Evolutionary conservation across 345 rosid genomes (phyloP), one percentile per base, ranked within the genome.

Genomic region (Cardiospermum halicacabum): DNA sequence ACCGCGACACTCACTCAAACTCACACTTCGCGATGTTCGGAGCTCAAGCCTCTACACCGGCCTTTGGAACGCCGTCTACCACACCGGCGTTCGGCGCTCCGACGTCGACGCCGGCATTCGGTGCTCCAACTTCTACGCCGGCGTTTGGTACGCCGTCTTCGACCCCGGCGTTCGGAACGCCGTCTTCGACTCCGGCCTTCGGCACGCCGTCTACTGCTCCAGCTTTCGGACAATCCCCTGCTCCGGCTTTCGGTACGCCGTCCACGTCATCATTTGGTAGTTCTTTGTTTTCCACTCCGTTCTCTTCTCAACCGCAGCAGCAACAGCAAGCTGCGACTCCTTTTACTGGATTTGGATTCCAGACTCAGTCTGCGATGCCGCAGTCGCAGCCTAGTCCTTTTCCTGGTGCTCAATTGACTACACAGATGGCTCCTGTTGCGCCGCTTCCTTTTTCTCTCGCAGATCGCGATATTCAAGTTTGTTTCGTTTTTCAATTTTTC

Each of bases 351-450:
- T 74, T 80, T n/a, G 89, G 89, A 40, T 78, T 86, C 64, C 92
- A 79, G 67, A 67, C 78, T 43, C 82, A 84, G 21, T 60, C 71
- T 16, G 53, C 70, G 13, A 40, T 72, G 21, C 74, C 69, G 53
- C 72, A 62, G 60, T 74, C 63, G 12, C 54, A 66, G 37, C 47
- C 67, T 11, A 73, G 69, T 69, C 77, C 82, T 9, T 85, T 85
- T 62, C 84, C 84, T 19, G 80, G 68, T 78, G 72, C 84, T 51
- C 99, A 94, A 69, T 73, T 89, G 79, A 89, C 96, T 37, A 94
- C 99, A 67, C 97, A 89, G 80, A 91, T 94, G 99, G 95, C 96
- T 51, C 96, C 96, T 11, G 89, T 91, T 11, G 86, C 97, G 60
- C 97, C 99, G 2, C 88, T 94, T 34, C 86, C 95, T 37, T 85